Conservation (phyloP, 495 filamentous ascomycete species). For the Aspergillus affinis region DNA sequence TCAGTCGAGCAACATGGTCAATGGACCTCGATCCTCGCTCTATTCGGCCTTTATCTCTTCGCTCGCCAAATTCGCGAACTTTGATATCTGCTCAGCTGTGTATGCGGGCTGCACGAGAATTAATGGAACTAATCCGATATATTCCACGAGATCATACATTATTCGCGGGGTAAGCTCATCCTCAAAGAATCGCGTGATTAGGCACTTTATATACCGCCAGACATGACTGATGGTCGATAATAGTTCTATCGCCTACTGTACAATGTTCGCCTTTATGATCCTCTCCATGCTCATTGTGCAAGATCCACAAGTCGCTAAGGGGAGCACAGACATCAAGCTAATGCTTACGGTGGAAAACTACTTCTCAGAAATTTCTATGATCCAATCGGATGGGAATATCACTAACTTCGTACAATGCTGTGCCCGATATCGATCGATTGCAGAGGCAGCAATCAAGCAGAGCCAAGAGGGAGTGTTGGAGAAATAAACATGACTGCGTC, state of each 20-base stretch:
- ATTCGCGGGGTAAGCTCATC: background rate
- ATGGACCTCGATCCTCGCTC: conserved; percentile 4
- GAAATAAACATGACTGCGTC: background rate
- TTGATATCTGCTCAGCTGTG: background rate
- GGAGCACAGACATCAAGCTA: background rate
- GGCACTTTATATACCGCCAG: background rate
- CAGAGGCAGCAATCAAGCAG: conserved; percentile 2
- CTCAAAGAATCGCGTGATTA: background rate
- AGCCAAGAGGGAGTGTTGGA: background rate
- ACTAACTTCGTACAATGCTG: background rate
- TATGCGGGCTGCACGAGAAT: background rate
- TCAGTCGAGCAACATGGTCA: background rate
- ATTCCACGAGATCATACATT: background rate
- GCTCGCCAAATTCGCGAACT: background rate
- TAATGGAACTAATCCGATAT: background rate
- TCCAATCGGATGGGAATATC: background rate
- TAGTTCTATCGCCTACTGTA: background rate
- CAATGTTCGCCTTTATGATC: conserved; percentile 1
- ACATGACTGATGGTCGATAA: background rate
- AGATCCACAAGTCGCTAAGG: background rate
- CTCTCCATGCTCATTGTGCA: conserved; percentile 3
- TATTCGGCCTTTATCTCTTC: background rate
- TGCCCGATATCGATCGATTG: background rate
- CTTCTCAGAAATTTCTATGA: background rate
- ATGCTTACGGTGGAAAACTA: background rate